Percentiles rank a stretch among this genome's conserved stretches.
These are phyloP conservation scores for Colletotrichum sp. DNA, from an alignment of 2,329 filamentous ascomycete genomes.

Conservation along the genomic window DNA sequence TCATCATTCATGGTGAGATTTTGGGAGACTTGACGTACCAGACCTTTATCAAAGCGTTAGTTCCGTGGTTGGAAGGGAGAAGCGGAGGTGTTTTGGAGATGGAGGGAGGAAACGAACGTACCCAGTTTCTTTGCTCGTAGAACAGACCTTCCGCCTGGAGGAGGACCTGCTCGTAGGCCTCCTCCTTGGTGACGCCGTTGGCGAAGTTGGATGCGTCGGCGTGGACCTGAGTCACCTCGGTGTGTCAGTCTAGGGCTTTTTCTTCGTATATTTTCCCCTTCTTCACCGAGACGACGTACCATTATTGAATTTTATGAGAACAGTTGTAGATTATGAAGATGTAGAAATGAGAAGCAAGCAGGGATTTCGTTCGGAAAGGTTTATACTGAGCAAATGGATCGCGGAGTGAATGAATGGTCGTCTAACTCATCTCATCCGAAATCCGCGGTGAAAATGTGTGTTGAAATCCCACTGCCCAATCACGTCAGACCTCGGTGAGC, in stretches of 20 bases:
- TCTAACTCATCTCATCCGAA: background rate
- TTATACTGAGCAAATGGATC: background rate
- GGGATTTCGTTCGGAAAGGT: too few relatives aligned
- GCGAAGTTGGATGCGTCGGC: slow-evolving; percentile 80
- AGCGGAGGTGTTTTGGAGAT: background rate
- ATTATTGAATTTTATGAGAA: background rate
- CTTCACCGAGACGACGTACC: background rate
- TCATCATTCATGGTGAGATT: background rate
- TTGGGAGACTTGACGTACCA: slow-evolving; percentile 35
- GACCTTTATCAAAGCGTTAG: slow-evolving; percentile 35
- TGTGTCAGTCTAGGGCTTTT: background rate
- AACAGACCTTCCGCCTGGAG: slow-evolving; percentile 73
- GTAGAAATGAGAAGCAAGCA: background rate
- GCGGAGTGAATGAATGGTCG: background rate
- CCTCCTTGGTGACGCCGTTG: slow-evolving; percentile 68
- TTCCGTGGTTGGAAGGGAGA: background rate
- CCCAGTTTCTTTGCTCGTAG: slow-evolving; percentile 80
- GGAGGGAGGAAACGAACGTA: slow-evolving; percentile 41
- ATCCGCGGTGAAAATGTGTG: background rate
- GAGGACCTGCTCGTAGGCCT: slow-evolving; percentile 77
- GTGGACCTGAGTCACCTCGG: slow-evolving; percentile 62
- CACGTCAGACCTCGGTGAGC: slow-evolving; percentile 13
- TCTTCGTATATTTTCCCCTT: background rate
- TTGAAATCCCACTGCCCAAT: slow-evolving; percentile 16
- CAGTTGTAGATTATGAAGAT: rapidly evolving